Evolutionary conservation across 139 green algal genomes (phyloP), one percentile per base, ranked within the genome.

Genomic region (Pseudopediastrum boryanum): DNA sequence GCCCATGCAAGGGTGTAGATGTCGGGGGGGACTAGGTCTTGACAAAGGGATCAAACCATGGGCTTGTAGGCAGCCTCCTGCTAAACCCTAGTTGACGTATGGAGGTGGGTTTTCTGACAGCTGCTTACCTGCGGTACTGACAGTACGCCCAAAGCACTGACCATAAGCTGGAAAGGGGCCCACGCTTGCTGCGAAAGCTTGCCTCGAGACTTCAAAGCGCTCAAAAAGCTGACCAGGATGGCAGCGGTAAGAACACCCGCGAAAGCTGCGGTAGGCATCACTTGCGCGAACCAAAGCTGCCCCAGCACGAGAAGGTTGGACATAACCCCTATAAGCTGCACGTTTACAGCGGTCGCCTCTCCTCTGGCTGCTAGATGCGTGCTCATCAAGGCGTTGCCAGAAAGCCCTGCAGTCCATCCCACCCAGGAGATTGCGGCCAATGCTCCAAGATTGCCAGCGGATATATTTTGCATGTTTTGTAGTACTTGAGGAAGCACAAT

Each of bases 311-410:
- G 69, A 41, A 93, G 82, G 56, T 94, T 96, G 68, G 87, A 93
- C 0, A 81, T 29, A 2, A 94, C 89, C 38, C 93, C 92, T 2
- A 95, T 83, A 12, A 90, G 84, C 77, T 95, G 90, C 36, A 97
- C 83, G 56, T 88, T 78, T 2, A 90, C 88, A 0, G 91, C 93
- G 19, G 82, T 89, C 31, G 48, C 51, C 84, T 98, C 94, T 0
- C 68, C 56, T 64, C 87, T 87, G 35, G 75, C 71, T 1, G 87
- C 85, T 66, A 98, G 96, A 75, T 94, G 91, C 39, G 77, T 90
- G 69, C 91, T 87, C 85, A 96, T 92, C 36, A 94, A 81, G 8
- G 88, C 86, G 81, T 96, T 96, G 52, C 90, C 92, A 39, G 90
- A 71, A 36, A 94, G 79, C 3, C 80, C 87, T 25, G 85, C 89